Percentiles rank a stretch among this genome's conserved stretches.
Evolutionary conservation across 2,329 filamentous ascomycete genomes (phyloP).

Genomic region (Sclerotinia sclerotiorum): DNA sequence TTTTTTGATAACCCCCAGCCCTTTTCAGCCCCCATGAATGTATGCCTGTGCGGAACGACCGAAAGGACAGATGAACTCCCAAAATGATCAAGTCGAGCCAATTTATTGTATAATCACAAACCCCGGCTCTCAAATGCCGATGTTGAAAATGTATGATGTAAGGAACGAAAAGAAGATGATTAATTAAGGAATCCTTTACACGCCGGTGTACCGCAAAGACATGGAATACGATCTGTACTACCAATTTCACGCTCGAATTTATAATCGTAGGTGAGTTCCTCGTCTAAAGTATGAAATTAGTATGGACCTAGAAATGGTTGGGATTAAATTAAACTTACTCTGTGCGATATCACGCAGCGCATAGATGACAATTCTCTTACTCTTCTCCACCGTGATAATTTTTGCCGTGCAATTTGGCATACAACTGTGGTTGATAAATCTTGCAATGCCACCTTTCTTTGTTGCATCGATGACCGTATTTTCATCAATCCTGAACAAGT

Average conservation of each 20-base stretch:
- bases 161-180: slow-evolving; percentile 35
- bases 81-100: slow-evolving; percentile 4
- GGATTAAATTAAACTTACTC: slow-evolving; percentile 64
- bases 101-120: slow-evolving; percentile 16
- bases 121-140: slow-evolving; percentile 7
- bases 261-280: slow-evolving; percentile 99
- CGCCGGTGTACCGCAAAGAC: slow-evolving; percentile 90
- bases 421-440: slow-evolving; percentile 98
- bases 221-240: slow-evolving; percentile 92
- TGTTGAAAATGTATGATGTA: slow-evolving; percentile 19
- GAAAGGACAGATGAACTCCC: slow-evolving; percentile 7
- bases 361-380: slow-evolving; percentile 98
- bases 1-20: slow-evolving; percentile 30
- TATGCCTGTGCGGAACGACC: slow-evolving; percentile 13
- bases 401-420: slow-evolving; percentile 98
- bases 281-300: slow-evolving; percentile 59
- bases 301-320: no score
- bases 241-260: slow-evolving; percentile 98
- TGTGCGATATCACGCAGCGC: slow-evolving; percentile 90
- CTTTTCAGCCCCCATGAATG: slow-evolving; percentile 14
- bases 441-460: slow-evolving; percentile 95
- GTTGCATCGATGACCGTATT: slow-evolving; percentile 97
- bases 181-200: slow-evolving; percentile 99
- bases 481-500: slow-evolving; percentile 97
- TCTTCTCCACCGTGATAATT: slow-evolving; percentile 98